These are phyloP conservation scores for Annulohypoxylon stygium DNA, from an alignment of 495 filamentous ascomycete genomes.

Conservation along the genomic window DNA sequence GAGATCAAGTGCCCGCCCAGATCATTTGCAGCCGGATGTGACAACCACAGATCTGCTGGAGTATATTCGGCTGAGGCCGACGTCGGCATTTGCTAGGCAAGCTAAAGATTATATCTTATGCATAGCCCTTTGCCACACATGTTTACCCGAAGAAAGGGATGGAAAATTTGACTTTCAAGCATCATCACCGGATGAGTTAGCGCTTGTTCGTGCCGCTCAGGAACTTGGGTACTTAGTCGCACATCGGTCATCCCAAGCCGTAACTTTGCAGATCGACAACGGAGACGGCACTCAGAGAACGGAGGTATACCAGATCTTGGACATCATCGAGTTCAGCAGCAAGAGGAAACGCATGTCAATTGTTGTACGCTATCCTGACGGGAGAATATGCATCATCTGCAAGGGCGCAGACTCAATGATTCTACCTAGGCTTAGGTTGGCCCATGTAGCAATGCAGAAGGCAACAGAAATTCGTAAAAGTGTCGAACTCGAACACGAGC, in stretches of 20 bases:
- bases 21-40: constrained; percentile 63
- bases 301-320: constrained; percentile 79
- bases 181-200: constrained; percentile 89
- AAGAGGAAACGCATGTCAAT: constrained; percentile 93
- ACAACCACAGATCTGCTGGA: constrained; percentile 78
- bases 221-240: constrained; percentile 83
- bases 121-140: constrained; percentile 90
- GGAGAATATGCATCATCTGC: constrained; percentile 83
- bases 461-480: constrained; percentile 78
- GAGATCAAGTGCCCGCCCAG: constrained; percentile 57
- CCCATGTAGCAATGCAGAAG: constrained; percentile 79
- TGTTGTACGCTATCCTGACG: constrained; percentile 86
- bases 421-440: constrained; percentile 76
- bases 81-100: constrained; percentile 83
- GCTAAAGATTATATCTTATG: constrained; percentile 85
- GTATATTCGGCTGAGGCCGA: constrained; percentile 79
- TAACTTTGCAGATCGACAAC: constrained; percentile 53
- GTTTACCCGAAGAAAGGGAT: constrained; percentile 78
- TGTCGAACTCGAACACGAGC: constrained; percentile 65
- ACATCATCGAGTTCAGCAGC: constrained; percentile 92
- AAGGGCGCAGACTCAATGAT: constrained; percentile 89
- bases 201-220: constrained; percentile 82
- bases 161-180: constrained; percentile 81
- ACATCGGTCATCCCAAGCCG: constrained; percentile 64
- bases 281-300: constrained; percentile 51